Base-by-base conservation (phyloP, 345 rosid species). In the Lepidium africanum region DNA sequence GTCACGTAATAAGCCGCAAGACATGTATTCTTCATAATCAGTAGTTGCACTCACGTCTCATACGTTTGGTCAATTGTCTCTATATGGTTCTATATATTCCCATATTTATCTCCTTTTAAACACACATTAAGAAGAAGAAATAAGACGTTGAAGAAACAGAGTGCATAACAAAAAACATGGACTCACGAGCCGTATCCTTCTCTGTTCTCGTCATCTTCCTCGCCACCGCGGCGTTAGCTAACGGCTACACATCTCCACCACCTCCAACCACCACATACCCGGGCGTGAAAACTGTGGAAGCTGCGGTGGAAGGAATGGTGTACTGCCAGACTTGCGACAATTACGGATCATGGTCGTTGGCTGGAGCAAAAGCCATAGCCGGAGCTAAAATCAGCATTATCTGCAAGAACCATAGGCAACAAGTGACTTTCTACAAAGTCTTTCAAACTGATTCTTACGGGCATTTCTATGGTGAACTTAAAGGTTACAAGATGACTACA, bases 221-320 rank as follows among this genome's bases (percentile, higher is more conserved):
- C 1, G 54, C 75, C 4, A 45, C 64, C 37, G 48, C 47, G 8
- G 21, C 57, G 15, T 54, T 64, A 10, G 61, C 85, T 13, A 13
- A 79, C 63, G 81, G 59, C 59, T 74, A 59, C 63, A 30, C 54
- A 38, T 62, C 71, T 36, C 33, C 69, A 3, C 75, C 71, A 5
- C 71, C 65, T 19, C 38, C 65, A 14, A 76, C 67, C 57, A 60
- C 82, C 47, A 41, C 15, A 39, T 77, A 67, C 46, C 71, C 82
- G 21, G 43, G 45, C 27, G 81, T 46, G 46, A 83, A 71, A 77
- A 63, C 74, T 42, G 66, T 69, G 23, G 85, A 81, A 17, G 88
- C 85, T 3, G 84, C 78, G 17, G 84, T 92, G 7, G 96, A 90
- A 80, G 98, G 96, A 48, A 81, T 82, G 75, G 96, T 92, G 27